Evolutionary conservation across 768 basidiomycete genomes (phyloP), one percentile per base, ranked within the genome.

Genomic region (Psilocybe tampanensis): DNA sequence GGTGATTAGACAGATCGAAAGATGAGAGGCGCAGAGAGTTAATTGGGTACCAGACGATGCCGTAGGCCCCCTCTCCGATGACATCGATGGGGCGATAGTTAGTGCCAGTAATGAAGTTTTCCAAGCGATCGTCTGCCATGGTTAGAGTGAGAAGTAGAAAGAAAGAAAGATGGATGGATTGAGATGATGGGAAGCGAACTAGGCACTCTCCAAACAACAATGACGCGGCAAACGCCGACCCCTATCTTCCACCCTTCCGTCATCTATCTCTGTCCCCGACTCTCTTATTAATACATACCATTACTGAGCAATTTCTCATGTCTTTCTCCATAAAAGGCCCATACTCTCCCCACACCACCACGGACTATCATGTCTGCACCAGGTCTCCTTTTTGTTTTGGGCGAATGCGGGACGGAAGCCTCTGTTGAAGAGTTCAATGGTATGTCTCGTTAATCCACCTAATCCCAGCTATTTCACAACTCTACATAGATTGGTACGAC

Each of bases 31-130:
- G 50, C 43, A 47, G 70, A 33, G 29, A 22, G 32, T n/a, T n/a
- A n/a, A 49, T 23, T 29, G 55, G 71, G 61, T 50, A 78, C 78
- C 89, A 89, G 44, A 97, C 95, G 67, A 95, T 86, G 36, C 95
- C 95, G 73, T 96, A 96, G 13, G 94, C 95, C 41, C 95, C 96
- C 68, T 98, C 96, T 29, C 96, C 95, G 52, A 95, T 92, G 58
- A 92, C 86, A 71, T 93, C 90, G 47, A 90, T 74, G 1, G 91
- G 84, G 67, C 85, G 81, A 70, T 95, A 95, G 66, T 75, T 70
- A 50, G 76, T 72, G 42, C 78, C 81, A 52, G 81, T 79, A 54
- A 76, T 72, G 56, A 86, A 87, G 55, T 72, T 75, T 39, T 59
- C 73, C 54, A 71, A 61, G 45, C 66, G 61, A 43, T 72, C 69